A percentile compares a stretch with the other conserved stretches of the same genome.
phyloP scores from a whole-genome alignment of 805 yeast species.

The Trichomonascus vanleenenianus region DNA sequence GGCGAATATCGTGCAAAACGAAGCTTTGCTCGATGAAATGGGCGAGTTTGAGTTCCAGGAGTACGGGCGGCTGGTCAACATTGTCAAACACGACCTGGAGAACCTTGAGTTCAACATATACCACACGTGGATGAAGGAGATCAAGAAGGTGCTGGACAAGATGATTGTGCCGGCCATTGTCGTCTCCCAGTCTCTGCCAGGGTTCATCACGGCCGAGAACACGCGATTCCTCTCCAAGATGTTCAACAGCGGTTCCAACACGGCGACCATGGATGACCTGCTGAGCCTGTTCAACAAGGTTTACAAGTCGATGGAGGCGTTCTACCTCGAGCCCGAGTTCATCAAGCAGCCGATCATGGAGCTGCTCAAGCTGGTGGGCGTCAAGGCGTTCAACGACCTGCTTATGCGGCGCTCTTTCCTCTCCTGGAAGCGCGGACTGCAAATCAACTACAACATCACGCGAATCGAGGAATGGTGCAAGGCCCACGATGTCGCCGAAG shows the following conservation, averaged over 20 bases:
- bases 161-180: slow-evolving; percentile 94
- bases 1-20: slow-evolving; percentile 80
- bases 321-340: slow-evolving; percentile 77
- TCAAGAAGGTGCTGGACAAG: slow-evolving; percentile 84
- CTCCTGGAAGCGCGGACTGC: slow-evolving; percentile 97
- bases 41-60: slow-evolving; percentile 85
- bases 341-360: slow-evolving; percentile 79
- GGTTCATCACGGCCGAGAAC: slow-evolving; percentile 81
- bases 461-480: slow-evolving; percentile 98
- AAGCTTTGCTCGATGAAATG: slow-evolving; percentile 71
- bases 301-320: slow-evolving; percentile 88
- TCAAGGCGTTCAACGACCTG: slow-evolving; percentile 89
- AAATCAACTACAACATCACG: slow-evolving; percentile 91
- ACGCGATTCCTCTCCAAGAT: slow-evolving; percentile 78
- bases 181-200: slow-evolving; percentile 90
- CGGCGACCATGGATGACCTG: slow-evolving; percentile 90
- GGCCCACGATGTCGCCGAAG: slow-evolving; percentile 84
- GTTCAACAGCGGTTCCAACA: slow-evolving; percentile 54
- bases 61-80: slow-evolving; percentile 79
- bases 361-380: slow-evolving; percentile 78
- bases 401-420: slow-evolving; percentile 90
- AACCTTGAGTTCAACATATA: slow-evolving; percentile 88
- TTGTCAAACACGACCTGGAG: slow-evolving; percentile 90
- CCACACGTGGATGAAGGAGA: slow-evolving; percentile 94
- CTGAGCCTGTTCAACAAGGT: slow-evolving; percentile 82